Evolutionary conservation across 306 rosid genomes (phyloP).

Genomic region (Pyrus pyrifolia): DNA sequence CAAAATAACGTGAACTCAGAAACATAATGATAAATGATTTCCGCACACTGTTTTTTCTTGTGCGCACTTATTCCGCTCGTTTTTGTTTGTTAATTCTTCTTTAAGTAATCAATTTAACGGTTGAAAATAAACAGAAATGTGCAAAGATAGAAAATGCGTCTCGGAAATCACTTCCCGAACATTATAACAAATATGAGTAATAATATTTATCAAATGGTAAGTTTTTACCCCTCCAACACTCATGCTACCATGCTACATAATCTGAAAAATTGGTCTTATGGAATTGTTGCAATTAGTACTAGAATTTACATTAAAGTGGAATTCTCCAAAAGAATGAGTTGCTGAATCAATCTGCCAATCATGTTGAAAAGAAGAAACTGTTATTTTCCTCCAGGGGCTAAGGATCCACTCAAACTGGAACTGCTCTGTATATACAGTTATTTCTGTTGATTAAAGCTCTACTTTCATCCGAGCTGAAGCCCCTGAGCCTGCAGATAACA

Average conservation of each 20-base stretch:
- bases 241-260: constrained; percentile 4
- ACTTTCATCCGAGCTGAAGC: constrained; percentile 41
- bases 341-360: constrained; percentile 18
- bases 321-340: constrained; percentile 43
- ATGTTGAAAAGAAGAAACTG: constrained; percentile 5
- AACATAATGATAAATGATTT: no score
- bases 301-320: constrained; percentile 24
- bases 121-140: no score
- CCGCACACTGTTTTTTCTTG: no score
- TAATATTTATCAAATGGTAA: constrained; percentile 19
- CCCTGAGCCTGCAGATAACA: constrained; percentile 30
- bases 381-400: constrained; percentile 26
- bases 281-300: constrained; percentile 34
- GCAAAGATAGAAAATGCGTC: not conserved
- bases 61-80: no score
- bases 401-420: constrained; percentile 27
- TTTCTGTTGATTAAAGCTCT: constrained; percentile 24
- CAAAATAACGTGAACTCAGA: not conserved
- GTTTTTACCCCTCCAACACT: constrained; percentile 8
- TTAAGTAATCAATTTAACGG: no score
- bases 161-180: no score
- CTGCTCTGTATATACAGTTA: constrained; percentile 36
- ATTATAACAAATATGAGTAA: constrained; percentile 8
- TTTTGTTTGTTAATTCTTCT: no score
- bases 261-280: constrained; percentile 2